These are phyloP conservation scores for Sicyos edulis DNA, from an alignment of 306 rosid genomes.

Conservation along the genomic window DNA sequence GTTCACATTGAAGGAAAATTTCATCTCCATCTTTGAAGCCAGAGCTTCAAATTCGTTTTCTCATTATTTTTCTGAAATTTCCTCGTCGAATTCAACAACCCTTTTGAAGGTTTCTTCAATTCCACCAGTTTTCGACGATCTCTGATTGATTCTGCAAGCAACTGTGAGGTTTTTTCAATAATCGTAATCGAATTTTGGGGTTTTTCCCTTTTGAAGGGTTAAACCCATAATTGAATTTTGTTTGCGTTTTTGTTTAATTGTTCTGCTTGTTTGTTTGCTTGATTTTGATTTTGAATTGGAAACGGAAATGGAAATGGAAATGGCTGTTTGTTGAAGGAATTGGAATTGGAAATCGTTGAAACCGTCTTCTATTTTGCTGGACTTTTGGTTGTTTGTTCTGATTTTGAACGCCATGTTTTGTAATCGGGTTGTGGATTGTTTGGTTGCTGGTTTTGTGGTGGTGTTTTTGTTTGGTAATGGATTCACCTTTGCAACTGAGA, in stretches of 20 bases:
- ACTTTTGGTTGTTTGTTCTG: slow-evolving; percentile 12
- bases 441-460: slow-evolving; percentile 32
- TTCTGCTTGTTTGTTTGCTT: neutral
- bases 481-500: slow-evolving; percentile 37
- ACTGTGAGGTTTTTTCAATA: too few species aligned
- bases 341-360: neutral
- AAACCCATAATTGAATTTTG: too few species aligned
- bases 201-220: too few species aligned
- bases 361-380: neutral
- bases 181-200: too few species aligned
- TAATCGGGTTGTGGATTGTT: slow-evolving; percentile 24
- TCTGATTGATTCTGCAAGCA: too few species aligned
- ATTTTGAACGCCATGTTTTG: slow-evolving; percentile 32
- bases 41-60: too few species aligned
- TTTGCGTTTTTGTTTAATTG: too few species aligned
- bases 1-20: neutral
- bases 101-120: too few species aligned
- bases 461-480: slow-evolving; percentile 41
- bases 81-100: too few species aligned
- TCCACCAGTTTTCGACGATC: too few species aligned
- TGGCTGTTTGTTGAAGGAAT: slow-evolving; percentile 6
- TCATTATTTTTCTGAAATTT: too few species aligned
- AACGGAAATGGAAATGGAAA: neutral
- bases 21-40: too few species aligned
- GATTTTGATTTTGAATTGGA: slow-evolving; percentile 1